Conservation (phyloP, 1,139 yeast genomes). For the Kurtzmaniella natalensis region DNA sequence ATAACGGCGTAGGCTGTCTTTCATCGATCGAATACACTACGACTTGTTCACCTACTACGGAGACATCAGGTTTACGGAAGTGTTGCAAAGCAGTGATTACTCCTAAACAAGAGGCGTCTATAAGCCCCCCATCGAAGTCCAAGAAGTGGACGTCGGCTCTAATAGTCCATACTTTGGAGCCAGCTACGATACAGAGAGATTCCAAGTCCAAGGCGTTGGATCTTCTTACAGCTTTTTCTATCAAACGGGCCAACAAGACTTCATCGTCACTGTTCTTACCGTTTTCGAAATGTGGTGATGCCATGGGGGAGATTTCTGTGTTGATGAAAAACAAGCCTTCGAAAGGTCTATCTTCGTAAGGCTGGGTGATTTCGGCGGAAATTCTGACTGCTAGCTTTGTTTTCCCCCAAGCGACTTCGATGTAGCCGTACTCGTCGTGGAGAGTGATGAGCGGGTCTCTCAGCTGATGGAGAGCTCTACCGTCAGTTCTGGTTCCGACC, state of each 20-base stretch:
- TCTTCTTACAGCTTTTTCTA: slow-evolving; percentile 87
- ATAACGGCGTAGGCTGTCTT: slow-evolving; percentile 81
- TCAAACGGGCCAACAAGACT: slow-evolving; percentile 67
- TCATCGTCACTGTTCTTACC: slow-evolving; percentile 75
- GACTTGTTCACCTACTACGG: slow-evolving; percentile 64
- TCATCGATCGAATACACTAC: slow-evolving; percentile 70
- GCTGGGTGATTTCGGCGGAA: slow-evolving; percentile 74
- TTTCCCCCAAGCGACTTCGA: slow-evolving; percentile 69
- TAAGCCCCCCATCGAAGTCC: slow-evolving; percentile 87
- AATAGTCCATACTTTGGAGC: slow-evolving; percentile 84
- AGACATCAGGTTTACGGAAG: slow-evolving; percentile 78
- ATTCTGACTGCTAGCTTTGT: slow-evolving; percentile 75
- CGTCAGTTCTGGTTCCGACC: slow-evolving; percentile 62
- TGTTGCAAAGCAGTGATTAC: slow-evolving; percentile 84
- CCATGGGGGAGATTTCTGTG: slow-evolving; percentile 88
- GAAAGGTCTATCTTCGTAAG: slow-evolving; percentile 88
- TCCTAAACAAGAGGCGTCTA: slow-evolving; percentile 87
- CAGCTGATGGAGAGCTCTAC: slow-evolving; percentile 59
- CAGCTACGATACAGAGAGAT: slow-evolving; percentile 85
- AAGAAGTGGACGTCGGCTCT: slow-evolving; percentile 87
- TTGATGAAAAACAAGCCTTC: slow-evolving; percentile 85
- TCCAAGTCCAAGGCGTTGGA: slow-evolving; percentile 90
- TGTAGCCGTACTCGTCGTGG: slow-evolving; percentile 76
- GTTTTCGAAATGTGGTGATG: slow-evolving; percentile 77
- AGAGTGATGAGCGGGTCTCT: slow-evolving; percentile 61